Conservation (phyloP, 164 flowering plant genomes). For the Annona cherimola region DNA sequence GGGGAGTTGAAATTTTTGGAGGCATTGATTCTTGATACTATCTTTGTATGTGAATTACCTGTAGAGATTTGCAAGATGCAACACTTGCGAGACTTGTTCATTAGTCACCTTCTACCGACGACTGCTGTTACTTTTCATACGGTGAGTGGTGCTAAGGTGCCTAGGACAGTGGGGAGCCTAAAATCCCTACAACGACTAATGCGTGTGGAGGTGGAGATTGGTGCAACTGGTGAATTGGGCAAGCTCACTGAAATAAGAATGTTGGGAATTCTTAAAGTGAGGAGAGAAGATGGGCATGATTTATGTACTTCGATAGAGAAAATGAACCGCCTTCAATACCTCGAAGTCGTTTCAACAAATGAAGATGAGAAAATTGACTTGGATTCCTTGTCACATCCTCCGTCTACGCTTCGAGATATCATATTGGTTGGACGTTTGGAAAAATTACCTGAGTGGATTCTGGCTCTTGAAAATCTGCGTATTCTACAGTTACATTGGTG, state of each 20-base stretch:
- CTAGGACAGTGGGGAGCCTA: not conserved
- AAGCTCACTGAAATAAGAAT: constrained; percentile 7
- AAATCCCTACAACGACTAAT: constrained; percentile 8
- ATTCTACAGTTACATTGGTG: constrained; percentile 2
- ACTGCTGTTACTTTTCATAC: not conserved
- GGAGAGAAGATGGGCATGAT: constrained; percentile 1
- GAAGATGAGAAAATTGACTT: constrained; percentile 4
- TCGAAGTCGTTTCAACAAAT: not conserved
- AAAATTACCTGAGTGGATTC: constrained; percentile 1
- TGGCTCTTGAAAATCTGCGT: not conserved
- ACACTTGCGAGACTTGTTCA: not conserved
- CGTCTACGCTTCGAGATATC: not conserved
- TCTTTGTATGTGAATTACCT: not conserved
- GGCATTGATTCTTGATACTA: not conserved
- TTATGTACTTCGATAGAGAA: constrained; percentile 6
- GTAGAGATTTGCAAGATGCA: not conserved
- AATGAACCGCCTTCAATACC: constrained; percentile 2
- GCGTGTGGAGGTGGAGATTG: not conserved
- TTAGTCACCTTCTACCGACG: not conserved
- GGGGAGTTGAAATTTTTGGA: not conserved
- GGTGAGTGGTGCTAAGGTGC: not conserved
- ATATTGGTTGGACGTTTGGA: not conserved
- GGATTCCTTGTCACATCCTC: not conserved
- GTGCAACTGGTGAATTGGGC: not conserved
- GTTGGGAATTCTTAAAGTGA: not conserved